phyloP scores from a whole-genome alignment of 106 monocot genomes.

The Posidonia australis region DNA sequence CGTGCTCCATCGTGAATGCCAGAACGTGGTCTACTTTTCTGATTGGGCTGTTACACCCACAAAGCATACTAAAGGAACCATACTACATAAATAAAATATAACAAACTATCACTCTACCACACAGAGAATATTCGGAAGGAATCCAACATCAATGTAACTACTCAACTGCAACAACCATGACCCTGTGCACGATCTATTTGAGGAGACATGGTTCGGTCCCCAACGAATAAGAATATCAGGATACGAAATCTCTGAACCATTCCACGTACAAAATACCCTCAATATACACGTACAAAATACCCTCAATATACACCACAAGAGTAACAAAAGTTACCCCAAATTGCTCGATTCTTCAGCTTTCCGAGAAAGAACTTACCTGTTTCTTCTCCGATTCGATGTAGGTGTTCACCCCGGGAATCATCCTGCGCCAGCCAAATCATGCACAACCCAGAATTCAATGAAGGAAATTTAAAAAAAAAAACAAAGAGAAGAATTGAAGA shows the following conservation, averaged over 20 bases:
- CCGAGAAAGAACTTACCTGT: conserved; percentile 38
- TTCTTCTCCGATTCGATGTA: conserved; percentile 83
- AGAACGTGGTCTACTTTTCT: too few species aligned
- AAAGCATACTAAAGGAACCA: too few species aligned
- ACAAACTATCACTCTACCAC: too few species aligned
- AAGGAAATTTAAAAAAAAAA: not conserved
- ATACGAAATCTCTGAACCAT: not conserved
- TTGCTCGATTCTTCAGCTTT: not conserved
- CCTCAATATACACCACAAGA: too few species aligned
- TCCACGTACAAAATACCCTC: not conserved
- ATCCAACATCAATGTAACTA: not conserved
- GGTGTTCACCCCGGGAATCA: conserved; percentile 58
- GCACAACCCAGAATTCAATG: not conserved
- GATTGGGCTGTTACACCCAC: too few species aligned
- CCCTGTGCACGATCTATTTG: not conserved
- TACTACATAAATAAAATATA: too few species aligned
- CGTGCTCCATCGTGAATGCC: too few species aligned
- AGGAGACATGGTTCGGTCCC: too few species aligned
- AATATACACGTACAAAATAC: not conserved
- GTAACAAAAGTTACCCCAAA: not conserved
- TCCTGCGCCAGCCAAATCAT: conserved; percentile 26
- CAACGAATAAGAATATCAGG: not conserved
- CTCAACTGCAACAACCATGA: not conserved
- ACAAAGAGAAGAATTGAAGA: conserved; percentile 1
- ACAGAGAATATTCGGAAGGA: not conserved